phyloP scores from a whole-genome alignment of 2,329 filamentous ascomycete species.

The Pseudocercospora ulei region DNA sequence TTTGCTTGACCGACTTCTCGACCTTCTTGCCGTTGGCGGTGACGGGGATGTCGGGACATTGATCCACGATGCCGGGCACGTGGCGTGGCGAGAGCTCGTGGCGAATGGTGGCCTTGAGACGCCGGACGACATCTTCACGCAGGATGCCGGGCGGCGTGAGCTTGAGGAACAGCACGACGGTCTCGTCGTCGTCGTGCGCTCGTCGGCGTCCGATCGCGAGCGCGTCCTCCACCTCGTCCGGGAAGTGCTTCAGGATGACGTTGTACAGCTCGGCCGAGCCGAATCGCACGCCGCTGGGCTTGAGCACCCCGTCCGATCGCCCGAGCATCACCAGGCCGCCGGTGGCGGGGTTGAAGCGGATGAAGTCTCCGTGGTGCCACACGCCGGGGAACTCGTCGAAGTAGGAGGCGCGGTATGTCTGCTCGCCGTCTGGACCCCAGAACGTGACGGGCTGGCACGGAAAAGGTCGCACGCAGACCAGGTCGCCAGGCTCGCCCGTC shows the following conservation, averaged over 20 bases:
- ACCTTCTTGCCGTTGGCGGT: slow-evolving; percentile 98
- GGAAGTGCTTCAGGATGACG: slow-evolving; percentile 74
- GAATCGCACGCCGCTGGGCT: slow-evolving; percentile 83
- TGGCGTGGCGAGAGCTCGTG: slow-evolving; percentile 78
- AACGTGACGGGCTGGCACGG: slow-evolving; percentile 86
- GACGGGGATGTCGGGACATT: slow-evolving; percentile 76
- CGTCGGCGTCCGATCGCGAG: slow-evolving; percentile 73
- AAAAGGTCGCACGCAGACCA: slow-evolving; percentile 79
- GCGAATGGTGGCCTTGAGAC: slow-evolving; percentile 60
- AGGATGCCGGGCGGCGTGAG: slow-evolving; percentile 54
- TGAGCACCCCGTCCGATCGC: slow-evolving; percentile 82
- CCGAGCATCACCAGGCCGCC: slow-evolving; percentile 84
- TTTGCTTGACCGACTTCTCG: slow-evolving; percentile 93
- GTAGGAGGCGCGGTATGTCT: slow-evolving; percentile 75
- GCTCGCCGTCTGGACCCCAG: slow-evolving; percentile 61
- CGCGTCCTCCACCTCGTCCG: slow-evolving; percentile 67
- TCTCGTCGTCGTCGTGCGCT: slow-evolving; percentile 66
- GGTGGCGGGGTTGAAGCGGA: slow-evolving; percentile 59
- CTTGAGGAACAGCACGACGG: slow-evolving; percentile 79
- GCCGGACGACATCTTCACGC: slow-evolving; percentile 49
- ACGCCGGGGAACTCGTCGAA: slow-evolving; percentile 70
- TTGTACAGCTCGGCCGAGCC: slow-evolving; percentile 96
- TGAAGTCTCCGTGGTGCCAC: slow-evolving; percentile 95
- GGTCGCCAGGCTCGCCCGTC: slow-evolving; percentile 66
- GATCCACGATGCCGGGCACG: slow-evolving; percentile 73